A percentile compares a stretch with the other conserved stretches of the same genome.
Conservation (phyloP, 345 rosid genomes). For the Gossypium anomalum region DNA sequence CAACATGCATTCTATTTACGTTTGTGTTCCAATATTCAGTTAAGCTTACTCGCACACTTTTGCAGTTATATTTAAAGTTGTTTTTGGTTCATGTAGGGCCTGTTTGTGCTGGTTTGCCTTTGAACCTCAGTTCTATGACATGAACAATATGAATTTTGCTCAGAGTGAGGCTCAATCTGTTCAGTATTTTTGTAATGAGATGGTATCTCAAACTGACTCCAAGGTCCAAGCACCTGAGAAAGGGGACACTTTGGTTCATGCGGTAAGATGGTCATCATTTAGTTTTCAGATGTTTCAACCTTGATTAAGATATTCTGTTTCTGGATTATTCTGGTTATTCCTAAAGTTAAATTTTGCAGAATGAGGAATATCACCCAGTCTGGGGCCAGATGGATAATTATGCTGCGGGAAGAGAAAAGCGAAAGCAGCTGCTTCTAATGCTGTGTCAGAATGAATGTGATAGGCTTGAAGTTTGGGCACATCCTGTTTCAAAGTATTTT, state of each 20-base stretch:
- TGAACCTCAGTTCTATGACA: slow-evolving; percentile 91
- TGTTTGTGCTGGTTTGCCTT: slow-evolving; percentile 97
- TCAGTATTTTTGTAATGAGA: slow-evolving; percentile 71
- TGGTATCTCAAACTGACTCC: slow-evolving; percentile 47
- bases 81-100: slow-evolving; percentile 52
- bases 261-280: slow-evolving; percentile 40
- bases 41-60: neutral
- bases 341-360: slow-evolving; percentile 42
- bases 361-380: slow-evolving; percentile 69
- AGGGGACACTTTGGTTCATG: slow-evolving; percentile 48
- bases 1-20: too few species aligned
- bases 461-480: slow-evolving; percentile 99
- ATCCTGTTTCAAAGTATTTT: slow-evolving; percentile 81
- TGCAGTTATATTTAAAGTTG: slow-evolving; percentile 20
- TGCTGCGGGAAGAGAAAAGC: slow-evolving; percentile 67
- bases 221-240: slow-evolving; percentile 62
- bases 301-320: neutral
- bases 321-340: slow-evolving; percentile 15
- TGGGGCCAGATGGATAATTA: slow-evolving; percentile 97
- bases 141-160: slow-evolving; percentile 57
- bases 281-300: slow-evolving; percentile 3
- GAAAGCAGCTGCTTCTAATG: slow-evolving; percentile 92
- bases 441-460: slow-evolving; percentile 97
- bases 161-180: slow-evolving; percentile 84
- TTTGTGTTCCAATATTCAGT: neutral